Evolutionary conservation across 331 rosid species (phyloP).

Genomic region (Rosa hybrid): DNA sequence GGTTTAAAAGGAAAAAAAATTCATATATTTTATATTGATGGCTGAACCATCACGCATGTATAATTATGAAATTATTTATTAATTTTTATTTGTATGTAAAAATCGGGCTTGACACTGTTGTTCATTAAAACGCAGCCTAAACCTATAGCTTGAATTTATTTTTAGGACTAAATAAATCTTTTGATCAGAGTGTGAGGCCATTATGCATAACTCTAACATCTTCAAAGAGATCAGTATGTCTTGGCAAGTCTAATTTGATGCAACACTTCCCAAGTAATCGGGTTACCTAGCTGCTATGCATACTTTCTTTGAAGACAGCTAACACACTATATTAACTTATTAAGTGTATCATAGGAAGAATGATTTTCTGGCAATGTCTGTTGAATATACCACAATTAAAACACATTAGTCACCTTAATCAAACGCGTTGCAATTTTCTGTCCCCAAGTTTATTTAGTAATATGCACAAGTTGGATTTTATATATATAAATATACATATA

Average conservation of each 20-base stretch:
- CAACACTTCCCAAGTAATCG: background rate
- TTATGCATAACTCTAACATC: background rate
- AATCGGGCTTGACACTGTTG: background rate
- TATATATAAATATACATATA: constrained; percentile 1
- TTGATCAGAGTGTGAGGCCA: background rate
- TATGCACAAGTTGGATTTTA: constrained; percentile 32
- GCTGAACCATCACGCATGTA: too few species aligned
- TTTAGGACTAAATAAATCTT: too few species aligned
- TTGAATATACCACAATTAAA: background rate
- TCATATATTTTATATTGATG: too few species aligned
- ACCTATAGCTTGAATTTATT: too few species aligned
- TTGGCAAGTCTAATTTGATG: background rate
- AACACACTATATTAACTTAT: background rate
- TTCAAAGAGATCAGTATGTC: background rate
- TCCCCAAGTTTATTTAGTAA: constrained; percentile 28
- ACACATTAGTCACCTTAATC: background rate
- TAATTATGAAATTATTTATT: too few species aligned
- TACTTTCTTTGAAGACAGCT: background rate
- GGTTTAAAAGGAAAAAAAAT: too few species aligned
- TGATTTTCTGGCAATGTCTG: background rate
- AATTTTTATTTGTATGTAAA: too few species aligned
- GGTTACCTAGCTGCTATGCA: background rate
- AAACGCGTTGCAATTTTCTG: background rate
- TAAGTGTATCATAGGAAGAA: background rate
- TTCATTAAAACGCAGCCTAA: background rate